Base-by-base conservation (phyloP, 352 stramenopile species). In the Phytophthora pluvialis region DNA sequence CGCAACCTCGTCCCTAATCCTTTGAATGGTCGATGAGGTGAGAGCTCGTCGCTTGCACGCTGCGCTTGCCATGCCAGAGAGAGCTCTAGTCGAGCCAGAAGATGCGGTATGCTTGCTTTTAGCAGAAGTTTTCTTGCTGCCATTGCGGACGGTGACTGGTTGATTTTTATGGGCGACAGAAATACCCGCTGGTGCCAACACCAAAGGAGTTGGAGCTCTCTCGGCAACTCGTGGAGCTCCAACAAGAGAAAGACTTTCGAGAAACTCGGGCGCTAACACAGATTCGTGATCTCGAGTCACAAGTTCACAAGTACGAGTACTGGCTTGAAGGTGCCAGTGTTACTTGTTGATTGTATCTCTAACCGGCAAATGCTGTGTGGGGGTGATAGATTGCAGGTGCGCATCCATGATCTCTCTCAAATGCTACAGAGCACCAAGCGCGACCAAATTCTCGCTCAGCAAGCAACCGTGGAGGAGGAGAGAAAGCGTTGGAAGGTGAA, bases 161-260 rank as follows among this genome's bases (percentile, higher is more conserved):
- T 45, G 3, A 13, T 25, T 53, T 59, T 32, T 15, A n/a, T 49
- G 38, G 16, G 32, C 46, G 6, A 13, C 52, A 93, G 84, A 76
- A 82, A 47, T 93, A 93, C 35, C 81, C 85, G 15, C 64, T 78
- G 6, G 82, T 93, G 4, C 82, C 85, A 33, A 93, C 85, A 16
- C 82, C 82, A 8, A 89, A 93, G 29, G 85, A 91, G 54, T 64
- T 90, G 18, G 82, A 88, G 50, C 68, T 93, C 2, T 90, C 82
- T 25, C 76, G 80, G 1, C 80, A 91, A 40, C 72, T 93, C 5
- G 67, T 91, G 5, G 73, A 75, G 2, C 56, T 91, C 28, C 82
- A 91, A 56, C 78, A 90, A 54, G 82, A 91, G 31, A 87, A 88
- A 66, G 75, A 91, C 53, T 69, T 72, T 29, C 70, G 85, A 16